Base-by-base conservation (phyloP, 306 rosid genomes). In the Lagenaria siceraria region DNA sequence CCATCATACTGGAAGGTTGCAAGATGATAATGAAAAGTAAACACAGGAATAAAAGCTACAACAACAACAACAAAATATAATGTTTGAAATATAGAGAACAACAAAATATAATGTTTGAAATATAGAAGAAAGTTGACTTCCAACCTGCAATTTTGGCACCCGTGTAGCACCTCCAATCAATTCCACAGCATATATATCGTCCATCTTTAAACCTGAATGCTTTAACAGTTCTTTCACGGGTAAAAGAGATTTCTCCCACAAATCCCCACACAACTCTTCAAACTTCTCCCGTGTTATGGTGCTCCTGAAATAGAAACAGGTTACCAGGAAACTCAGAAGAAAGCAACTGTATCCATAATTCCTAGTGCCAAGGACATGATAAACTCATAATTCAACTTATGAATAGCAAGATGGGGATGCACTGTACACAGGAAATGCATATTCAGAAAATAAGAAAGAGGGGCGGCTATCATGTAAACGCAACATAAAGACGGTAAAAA, bases 151-250 rank as follows among this genome's bases (percentile, higher is more conserved):
- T 72, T 95, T 95, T 71, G 99, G 99, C 77, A 95, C 97, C 78
- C 99, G 88, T 56, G 99, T 90, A 40, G 97, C 93, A 60, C 99
- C 99, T 83, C 99, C 99, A 64, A 95, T 89, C 87, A 95, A 84
- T 82, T 95, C 99, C 80, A 95, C 96, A 12, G 97, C 97, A 80
- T 90, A 89, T 77, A 95, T 86, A 42, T 92, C 91, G 29, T 88
- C 96, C 79, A 81, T 38, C 73, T 87, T 79, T 65, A 95, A 69
- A 82, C 89, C 91, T 54, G 97, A 89, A 85, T 89, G 79, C 77
- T 88, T 89, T 64, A 92, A 84, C 77, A 95, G 81, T 82, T 82
- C 97, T 82, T 90, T 95, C 85, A 95, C 62, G 15, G 99, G 97
- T 74, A 78, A 12, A 48, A 95, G 89, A 62, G 97, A 88, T 79